Conservation (phyloP, 2,329 filamentous ascomycete species). For the Ceratocystis cubensis region DNA sequence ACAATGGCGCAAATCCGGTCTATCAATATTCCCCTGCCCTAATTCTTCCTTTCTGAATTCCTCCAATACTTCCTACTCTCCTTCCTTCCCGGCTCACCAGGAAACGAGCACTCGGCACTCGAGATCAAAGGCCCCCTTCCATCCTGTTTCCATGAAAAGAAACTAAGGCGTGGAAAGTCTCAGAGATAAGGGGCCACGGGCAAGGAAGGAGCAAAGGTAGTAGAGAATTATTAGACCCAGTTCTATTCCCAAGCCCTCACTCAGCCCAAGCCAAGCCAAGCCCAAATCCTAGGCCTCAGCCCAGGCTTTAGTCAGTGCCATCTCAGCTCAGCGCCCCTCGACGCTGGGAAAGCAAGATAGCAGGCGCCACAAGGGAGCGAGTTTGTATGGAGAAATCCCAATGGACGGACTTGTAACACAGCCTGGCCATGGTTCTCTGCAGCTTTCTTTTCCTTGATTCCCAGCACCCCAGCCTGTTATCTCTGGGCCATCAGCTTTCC, state of each 20-base stretch:
- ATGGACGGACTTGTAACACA: not conserved
- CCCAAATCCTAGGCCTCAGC: not conserved
- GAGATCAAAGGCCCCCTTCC: not conserved
- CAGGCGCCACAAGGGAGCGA: not conserved
- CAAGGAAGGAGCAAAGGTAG: not conserved
- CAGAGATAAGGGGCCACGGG: conserved; percentile 13
- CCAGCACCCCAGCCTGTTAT: too few species aligned
- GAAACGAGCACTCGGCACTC: conserved; percentile 2
- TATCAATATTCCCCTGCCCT: not conserved
- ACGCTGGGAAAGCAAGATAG: not conserved
- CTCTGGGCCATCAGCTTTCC: too few species aligned
- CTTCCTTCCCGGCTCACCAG: not conserved
- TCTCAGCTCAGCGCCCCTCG: not conserved
- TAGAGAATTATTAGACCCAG: not conserved
- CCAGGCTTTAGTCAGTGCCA: not conserved
- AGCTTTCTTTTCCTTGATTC: not conserved
- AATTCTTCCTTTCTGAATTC: not conserved
- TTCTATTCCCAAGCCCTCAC: not conserved
- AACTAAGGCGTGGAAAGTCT: conserved; percentile 15
- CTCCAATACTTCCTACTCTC: not conserved
- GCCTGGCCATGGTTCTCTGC: not conserved
- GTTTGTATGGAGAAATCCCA: not conserved
- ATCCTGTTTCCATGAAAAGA: conserved; percentile 18
- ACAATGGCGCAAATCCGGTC: not conserved
- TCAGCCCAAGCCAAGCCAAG: not conserved